Base-by-base conservation (phyloP, 805 yeast species). In the Candida manassasensis region DNA sequence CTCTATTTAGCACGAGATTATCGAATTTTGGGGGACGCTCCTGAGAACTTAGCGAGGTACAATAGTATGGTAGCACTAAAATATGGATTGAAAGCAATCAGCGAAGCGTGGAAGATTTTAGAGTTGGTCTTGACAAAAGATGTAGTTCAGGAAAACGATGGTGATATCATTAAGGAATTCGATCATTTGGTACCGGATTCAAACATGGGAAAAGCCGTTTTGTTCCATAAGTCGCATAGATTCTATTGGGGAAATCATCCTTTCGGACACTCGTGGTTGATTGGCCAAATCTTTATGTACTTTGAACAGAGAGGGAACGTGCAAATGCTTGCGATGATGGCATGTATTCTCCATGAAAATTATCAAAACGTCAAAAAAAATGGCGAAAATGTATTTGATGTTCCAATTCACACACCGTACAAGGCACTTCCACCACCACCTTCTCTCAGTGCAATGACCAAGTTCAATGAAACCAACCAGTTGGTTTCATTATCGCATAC, bases 301-400 rank as follows among this genome's bases (percentile, higher is more conserved):
- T 87, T 80, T 51, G 93, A 81, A 47, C 59, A 49, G 21, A 50
- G 67, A 27, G 77, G 80, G 2, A 82, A 90, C 49, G 59, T 86
- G 18, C 97, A 90, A 55, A 86, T 90, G 95, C 62, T 89, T 16
- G 96, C 95, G 1, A 84, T 85, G 87, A 57, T 88, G 44, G 75
- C 90, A 3, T 85, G 95, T 57, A 69, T 86, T 4, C 58, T 84
- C 38, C 69, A 64, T 48, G 84, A 68, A 48, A 71, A 68, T 45
- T 29, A 47, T 10, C 36, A 32, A 17, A 55, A 52, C 32, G 18
- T 49, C 10, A 39, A 36, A 13, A 45, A 40, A 12, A 49, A 49
- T 34, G 42, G 42, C 12, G 43, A 52, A 3, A 49, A 47, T 5
- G 27, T 35, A 17, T 48, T 53, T 35, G 58, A 57, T 34, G 51